Base-by-base conservation (phyloP, 495 filamentous ascomycete species). In the Chaetomium cochliodes region DNA sequence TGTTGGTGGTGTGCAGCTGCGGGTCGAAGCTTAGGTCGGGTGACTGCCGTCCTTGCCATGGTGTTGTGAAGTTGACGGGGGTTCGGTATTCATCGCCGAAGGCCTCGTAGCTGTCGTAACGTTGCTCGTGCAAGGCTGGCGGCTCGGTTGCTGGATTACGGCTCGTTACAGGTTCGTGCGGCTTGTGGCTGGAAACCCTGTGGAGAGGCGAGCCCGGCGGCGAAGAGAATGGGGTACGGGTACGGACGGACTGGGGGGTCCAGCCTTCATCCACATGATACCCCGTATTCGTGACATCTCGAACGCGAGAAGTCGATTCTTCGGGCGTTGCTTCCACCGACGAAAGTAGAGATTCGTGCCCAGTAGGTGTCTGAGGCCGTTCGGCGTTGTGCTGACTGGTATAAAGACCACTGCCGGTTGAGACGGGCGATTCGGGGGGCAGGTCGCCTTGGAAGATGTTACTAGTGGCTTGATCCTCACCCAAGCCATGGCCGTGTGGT, bases 241-340 rank as follows among this genome's bases (percentile, higher is more conserved):
- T 74, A 41, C 46, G 62, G 16, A 63, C 20, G 8, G 72, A 74
- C 46, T 66, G 66, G 0, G 72, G 70, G 2, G 67, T 66, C 47
- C 67, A 69, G 39, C 33, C 59, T 0, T 63, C 46, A n/a, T 56
- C 28, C 8, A 44, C 53, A 5, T 26, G 49, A 56, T 44, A 69
- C 5, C 59, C 8, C 5, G 16, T 20, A 53, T 62, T 60, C 33
- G 53, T 62, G 33, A 30, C 53, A 23, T 58, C 55, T 13, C 22
- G 53, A 18, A 33, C 55, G n/a, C 22, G 53, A 18, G 46, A 12
- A 0, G 56, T 18, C 5, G 39, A 30, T 18, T 22, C 15, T 0
- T 64, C 65, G 15, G 55, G 60, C n/a, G 63, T 65, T 33, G 39
- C 51, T 25, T 47, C 55, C 39, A 49, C 57, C 0, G 63, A 60